A percentile compares a stretch with the other conserved stretches of the same genome.
These are phyloP conservation scores for Saposhnikovia divaricata DNA, from an alignment of 129 eudicot species.

Conservation along the genomic window DNA sequence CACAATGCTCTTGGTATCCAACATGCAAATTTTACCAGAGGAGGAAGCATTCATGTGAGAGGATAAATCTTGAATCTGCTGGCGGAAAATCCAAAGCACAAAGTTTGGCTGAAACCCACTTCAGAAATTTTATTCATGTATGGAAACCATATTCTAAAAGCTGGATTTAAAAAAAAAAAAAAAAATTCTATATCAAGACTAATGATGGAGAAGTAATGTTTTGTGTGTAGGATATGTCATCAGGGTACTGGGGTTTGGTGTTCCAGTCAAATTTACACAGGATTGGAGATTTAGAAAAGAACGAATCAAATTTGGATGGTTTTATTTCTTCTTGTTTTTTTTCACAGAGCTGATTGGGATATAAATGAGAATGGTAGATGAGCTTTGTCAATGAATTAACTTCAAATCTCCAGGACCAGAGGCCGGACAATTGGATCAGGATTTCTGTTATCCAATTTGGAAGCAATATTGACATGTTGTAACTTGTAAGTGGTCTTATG, in stretches of 20 bases:
- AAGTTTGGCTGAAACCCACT: slow-evolving; percentile 92
- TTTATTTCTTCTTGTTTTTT: slow-evolving; percentile 26
- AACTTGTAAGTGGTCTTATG: not conserved
- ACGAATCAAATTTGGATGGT: slow-evolving; percentile 82
- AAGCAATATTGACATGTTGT: not conserved
- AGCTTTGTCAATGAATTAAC: slow-evolving; percentile 32
- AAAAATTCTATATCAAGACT: slow-evolving; percentile 59
- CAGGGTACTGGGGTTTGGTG: slow-evolving; percentile 52
- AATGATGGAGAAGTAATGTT: slow-evolving; percentile 75
- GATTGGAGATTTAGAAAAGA: slow-evolving; percentile 47
- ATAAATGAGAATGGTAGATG: slow-evolving; percentile 88
- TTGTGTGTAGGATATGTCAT: slow-evolving; percentile 80
- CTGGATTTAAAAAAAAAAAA: too few relatives aligned
- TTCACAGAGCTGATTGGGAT: slow-evolving; percentile 69
- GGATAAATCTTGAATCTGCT: slow-evolving; percentile 48
- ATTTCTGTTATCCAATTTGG: not conserved
- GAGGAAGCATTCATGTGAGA: slow-evolving; percentile 56
- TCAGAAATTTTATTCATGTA: slow-evolving; percentile 77
- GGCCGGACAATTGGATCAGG: not conserved
- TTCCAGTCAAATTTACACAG: slow-evolving; percentile 71
- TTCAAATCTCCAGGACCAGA: not conserved
- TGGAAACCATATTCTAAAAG: slow-evolving; percentile 78
- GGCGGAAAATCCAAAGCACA: slow-evolving; percentile 76
- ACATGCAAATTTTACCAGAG: slow-evolving; percentile 71
- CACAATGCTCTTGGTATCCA: slow-evolving; percentile 58